These are phyloP conservation scores for Backusella mclennaniae DNA, from an alignment of 192 early-diverging fungal genomes.

Conservation along the genomic window DNA sequence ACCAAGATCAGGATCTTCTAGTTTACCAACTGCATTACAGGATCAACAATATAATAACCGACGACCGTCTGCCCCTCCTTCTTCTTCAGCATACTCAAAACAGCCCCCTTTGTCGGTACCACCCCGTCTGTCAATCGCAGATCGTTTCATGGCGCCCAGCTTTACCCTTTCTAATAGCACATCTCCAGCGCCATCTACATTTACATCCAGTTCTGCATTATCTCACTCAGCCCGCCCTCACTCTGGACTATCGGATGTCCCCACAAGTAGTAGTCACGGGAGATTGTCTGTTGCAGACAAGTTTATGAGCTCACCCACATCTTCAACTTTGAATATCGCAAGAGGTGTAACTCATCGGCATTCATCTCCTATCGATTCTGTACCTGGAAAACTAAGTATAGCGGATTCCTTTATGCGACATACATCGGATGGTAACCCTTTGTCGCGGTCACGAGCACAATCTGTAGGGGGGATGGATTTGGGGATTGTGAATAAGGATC, in stretches of 20 bases:
- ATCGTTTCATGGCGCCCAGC: constrained; percentile 4
- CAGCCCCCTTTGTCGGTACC: not conserved
- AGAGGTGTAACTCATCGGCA: not conserved
- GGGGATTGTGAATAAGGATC: not conserved
- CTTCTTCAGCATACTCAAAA: not conserved
- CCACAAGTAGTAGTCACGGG: not conserved
- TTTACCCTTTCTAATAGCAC: not conserved
- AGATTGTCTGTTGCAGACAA: constrained; percentile 3
- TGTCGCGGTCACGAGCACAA: not conserved
- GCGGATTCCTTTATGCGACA: constrained; percentile 8
- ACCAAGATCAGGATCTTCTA: constrained; percentile 1
- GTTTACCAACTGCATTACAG: not conserved
- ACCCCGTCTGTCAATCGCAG: constrained; percentile 11
- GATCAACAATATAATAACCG: not conserved
- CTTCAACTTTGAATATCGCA: not conserved
- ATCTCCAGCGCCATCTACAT: not conserved
- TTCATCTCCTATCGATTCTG: not conserved
- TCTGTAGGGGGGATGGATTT: not conserved
- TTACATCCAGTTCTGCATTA: not conserved
- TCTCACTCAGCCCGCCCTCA: not conserved
- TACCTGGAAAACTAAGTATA: constrained; percentile 2
- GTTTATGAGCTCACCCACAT: not conserved
- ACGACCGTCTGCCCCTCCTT: not conserved
- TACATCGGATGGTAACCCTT: not conserved
- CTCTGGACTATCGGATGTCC: not conserved